Percentiles rank a stretch among this genome's conserved stretches.
phyloP scores from a whole-genome alignment of 495 filamentous ascomycete genomes.

The Geoglossum glabrum region DNA sequence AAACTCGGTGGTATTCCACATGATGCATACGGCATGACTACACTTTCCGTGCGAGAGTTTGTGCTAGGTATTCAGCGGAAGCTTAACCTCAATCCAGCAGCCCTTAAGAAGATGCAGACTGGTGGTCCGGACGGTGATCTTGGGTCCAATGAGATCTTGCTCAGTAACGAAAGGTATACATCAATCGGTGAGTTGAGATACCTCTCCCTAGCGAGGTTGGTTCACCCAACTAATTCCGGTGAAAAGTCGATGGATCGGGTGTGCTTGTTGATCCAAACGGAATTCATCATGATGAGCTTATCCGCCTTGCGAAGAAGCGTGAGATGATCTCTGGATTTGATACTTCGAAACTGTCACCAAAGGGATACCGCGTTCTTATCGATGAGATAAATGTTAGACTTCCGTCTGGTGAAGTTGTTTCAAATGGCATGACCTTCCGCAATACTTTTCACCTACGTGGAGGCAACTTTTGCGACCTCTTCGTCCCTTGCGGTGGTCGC shows the following conservation, averaged over 20 bases:
- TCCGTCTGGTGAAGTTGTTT: slow-evolving; percentile 65
- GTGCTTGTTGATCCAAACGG: slow-evolving; percentile 87
- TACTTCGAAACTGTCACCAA: slow-evolving; percentile 58
- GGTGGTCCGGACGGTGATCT: slow-evolving; percentile 93
- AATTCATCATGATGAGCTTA: slow-evolving; percentile 62
- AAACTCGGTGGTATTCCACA: slow-evolving; percentile 92
- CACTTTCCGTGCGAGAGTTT: slow-evolving; percentile 85
- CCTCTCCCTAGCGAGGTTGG: background rate
- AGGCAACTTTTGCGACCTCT: slow-evolving; percentile 55
- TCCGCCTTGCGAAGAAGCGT: slow-evolving; percentile 67
- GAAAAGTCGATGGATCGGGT: slow-evolving; percentile 71
- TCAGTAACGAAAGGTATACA: slow-evolving; percentile 86
- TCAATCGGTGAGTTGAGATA: slow-evolving; percentile 30
- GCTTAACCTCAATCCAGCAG: slow-evolving; percentile 63
- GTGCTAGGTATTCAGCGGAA: slow-evolving; percentile 94
- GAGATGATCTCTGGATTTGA: slow-evolving; percentile 84
- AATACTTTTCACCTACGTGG: slow-evolving; percentile 88
- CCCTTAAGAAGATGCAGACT: slow-evolving; percentile 83
- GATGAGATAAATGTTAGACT: slow-evolving; percentile 76
- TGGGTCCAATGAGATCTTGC: slow-evolving; percentile 91
- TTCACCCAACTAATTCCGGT: background rate
- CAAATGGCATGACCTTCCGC: slow-evolving; percentile 87
- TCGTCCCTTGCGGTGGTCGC: slow-evolving; percentile 91
- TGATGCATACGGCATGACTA: slow-evolving; percentile 94
- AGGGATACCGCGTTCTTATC: slow-evolving; percentile 82